phyloP scores from a whole-genome alignment of 78 protist species.

The Dictyostelium brefeldianum region DNA sequence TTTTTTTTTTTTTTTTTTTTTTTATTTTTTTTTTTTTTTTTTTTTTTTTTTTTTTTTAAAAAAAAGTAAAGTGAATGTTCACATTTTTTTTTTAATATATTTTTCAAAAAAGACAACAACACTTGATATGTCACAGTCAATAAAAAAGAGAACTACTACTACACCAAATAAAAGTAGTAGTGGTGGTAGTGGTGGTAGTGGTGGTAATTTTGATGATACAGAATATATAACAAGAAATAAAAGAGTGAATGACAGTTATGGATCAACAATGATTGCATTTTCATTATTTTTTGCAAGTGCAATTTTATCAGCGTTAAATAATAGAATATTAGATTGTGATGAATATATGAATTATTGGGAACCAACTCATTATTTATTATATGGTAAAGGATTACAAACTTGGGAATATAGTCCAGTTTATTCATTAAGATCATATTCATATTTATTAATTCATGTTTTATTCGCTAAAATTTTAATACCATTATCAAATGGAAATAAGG shows the following conservation, averaged over 20 bases:
- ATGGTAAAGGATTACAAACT: constrained; percentile 93
- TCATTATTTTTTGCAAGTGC: neutral
- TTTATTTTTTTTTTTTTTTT: neutral
- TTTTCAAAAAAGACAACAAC: neutral
- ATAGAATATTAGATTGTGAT: constrained; percentile 94
- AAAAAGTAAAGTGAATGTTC: too few relatives aligned
- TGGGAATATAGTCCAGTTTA: constrained; percentile 95
- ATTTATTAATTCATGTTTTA: constrained; percentile 62
- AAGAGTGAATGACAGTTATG: neutral
- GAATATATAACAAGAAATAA: constrained; percentile 4
- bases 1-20: neutral
- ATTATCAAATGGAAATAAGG: constrained; percentile 32
- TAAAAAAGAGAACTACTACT: neutral
- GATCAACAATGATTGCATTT: neutral
- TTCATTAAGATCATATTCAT: constrained; percentile 92
- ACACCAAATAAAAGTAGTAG: neutral
- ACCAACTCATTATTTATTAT: constrained; percentile 90
- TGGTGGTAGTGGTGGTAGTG: neutral
- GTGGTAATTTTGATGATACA: neutral
- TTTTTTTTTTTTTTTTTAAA: neutral
- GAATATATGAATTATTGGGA: constrained; percentile 98
- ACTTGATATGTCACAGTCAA: neutral
- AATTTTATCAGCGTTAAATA: constrained; percentile 41
- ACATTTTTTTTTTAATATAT: neutral
- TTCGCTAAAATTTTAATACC: constrained; percentile 17